Evolutionary conservation across 2,329 filamentous ascomycete species (phyloP).

Genomic region (Colletotrichum aenigma): DNA sequence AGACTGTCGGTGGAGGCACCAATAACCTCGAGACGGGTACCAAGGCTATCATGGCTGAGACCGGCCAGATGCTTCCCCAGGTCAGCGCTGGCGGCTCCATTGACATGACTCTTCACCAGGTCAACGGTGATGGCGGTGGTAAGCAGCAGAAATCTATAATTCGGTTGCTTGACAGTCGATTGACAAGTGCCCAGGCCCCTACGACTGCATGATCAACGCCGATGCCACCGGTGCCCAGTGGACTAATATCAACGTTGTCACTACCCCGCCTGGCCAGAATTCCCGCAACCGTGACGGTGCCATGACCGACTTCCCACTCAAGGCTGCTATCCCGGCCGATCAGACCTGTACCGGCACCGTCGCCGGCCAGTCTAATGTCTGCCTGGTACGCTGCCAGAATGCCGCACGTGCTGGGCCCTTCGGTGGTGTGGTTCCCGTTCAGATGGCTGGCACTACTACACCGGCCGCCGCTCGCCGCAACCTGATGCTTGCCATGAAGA

Average conservation of each 20-base stretch:
- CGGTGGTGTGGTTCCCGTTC: slow-evolving; percentile 63
- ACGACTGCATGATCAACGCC: slow-evolving; percentile 67
- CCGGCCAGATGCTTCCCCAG: slow-evolving; percentile 62
- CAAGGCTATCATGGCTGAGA: slow-evolving; percentile 60
- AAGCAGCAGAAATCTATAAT: not conserved
- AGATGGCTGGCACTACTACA: slow-evolving; percentile 39
- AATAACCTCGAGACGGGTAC: slow-evolving; percentile 64
- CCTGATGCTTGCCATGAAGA: slow-evolving; percentile 29
- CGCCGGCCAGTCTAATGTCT: slow-evolving; percentile 62
- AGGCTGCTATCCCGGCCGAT: slow-evolving; percentile 58
- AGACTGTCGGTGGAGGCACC: slow-evolving; percentile 60
- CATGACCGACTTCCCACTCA: slow-evolving; percentile 53
- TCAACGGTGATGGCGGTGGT: slow-evolving; percentile 70
- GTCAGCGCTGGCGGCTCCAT: slow-evolving; percentile 60
- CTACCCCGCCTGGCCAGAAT: slow-evolving; percentile 55
- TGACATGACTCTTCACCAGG: slow-evolving; percentile 69
- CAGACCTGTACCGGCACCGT: slow-evolving; percentile 64
- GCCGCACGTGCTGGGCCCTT: slow-evolving; percentile 65
- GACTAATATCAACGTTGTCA: slow-evolving; percentile 58
- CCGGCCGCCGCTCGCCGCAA: slow-evolving; percentile 25
- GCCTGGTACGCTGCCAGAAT: slow-evolving; percentile 68
- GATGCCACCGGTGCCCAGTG: slow-evolving; percentile 61
- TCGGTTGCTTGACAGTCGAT: not conserved
- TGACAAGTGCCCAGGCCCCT: slow-evolving; percentile 40
- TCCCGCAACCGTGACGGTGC: slow-evolving; percentile 50